Evolutionary conservation across 2,329 filamentous ascomycete genomes (phyloP).

Genomic region (Orbilia ellipsospora): DNA sequence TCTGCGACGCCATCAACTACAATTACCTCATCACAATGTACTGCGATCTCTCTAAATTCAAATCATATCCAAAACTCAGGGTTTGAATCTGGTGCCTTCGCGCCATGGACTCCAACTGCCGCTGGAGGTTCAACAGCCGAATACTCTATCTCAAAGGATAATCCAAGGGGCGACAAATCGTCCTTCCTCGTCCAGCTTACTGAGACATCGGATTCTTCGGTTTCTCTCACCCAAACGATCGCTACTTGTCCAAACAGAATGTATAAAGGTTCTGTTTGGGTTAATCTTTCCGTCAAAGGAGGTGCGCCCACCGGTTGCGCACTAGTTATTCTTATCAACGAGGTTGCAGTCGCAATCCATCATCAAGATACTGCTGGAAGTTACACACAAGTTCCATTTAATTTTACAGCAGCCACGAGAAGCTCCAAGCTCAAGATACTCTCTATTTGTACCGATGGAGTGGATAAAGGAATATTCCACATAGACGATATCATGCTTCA

Average conservation of each 20-base stretch:
- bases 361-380: slow-evolving; percentile 12
- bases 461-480: slow-evolving; percentile 17
- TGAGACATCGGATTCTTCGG: not conserved
- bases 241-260: slow-evolving; percentile 24
- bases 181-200: slow-evolving; percentile 20
- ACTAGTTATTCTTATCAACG: slow-evolving; percentile 19
- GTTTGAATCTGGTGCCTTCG: slow-evolving; percentile 26
- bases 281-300: slow-evolving; percentile 4
- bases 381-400: slow-evolving; percentile 14
- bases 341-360: not conserved
- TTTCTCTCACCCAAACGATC: slow-evolving; percentile 20
- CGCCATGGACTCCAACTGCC: slow-evolving; percentile 16
- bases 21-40: slow-evolving; percentile 18
- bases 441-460: slow-evolving; percentile 14
- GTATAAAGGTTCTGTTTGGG: slow-evolving; percentile 22
- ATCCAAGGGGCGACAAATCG: slow-evolving; percentile 9
- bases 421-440: slow-evolving; percentile 2
- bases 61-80: slow-evolving; percentile 33
- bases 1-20: slow-evolving; percentile 1
- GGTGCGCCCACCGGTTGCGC: slow-evolving; percentile 15
- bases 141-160: slow-evolving; percentile 7
- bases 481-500: slow-evolving; percentile 29
- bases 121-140: not conserved
- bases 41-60: not conserved
- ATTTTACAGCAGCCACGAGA: slow-evolving; percentile 10